These are phyloP conservation scores for Macrophomina pseudophaseolina DNA, from an alignment of 2,329 filamentous ascomycete species.

Conservation along the genomic window DNA sequence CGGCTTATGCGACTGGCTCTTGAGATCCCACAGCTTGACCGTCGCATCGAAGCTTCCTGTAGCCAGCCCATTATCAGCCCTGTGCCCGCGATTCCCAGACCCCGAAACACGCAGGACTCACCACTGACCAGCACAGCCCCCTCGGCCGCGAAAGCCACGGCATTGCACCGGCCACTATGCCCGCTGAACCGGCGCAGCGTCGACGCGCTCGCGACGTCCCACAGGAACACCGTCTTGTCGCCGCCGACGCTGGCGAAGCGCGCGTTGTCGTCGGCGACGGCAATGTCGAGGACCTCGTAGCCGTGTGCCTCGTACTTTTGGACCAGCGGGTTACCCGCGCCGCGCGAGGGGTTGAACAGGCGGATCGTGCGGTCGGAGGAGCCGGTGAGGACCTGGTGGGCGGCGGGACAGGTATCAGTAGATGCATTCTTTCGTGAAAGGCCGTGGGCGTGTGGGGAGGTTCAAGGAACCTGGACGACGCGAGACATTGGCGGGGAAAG, in stretches of 20 bases:
- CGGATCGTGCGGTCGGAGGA: conserved; percentile 83
- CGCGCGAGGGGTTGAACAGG: conserved; percentile 77
- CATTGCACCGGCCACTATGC: conserved; percentile 76
- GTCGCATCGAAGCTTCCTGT: conserved; percentile 73
- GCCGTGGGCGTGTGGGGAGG: too few relatives aligned
- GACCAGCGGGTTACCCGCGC: conserved; percentile 62
- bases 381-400: conserved; percentile 70
- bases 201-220: conserved; percentile 84
- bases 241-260: conserved; percentile 87
- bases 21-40: conserved; percentile 68
- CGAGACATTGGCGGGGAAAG: background rate
- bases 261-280: conserved; percentile 75
- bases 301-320: conserved; percentile 90
- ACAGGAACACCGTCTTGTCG: conserved; percentile 88
- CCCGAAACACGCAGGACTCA: conserved; percentile 24
- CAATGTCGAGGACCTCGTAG: conserved; percentile 85
- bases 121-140: conserved; percentile 74
- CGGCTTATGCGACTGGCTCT: conserved; percentile 57
- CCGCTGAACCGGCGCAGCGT: conserved; percentile 78
- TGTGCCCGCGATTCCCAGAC: background rate
- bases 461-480: too few relatives aligned
- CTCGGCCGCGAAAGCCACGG: conserved; percentile 76
- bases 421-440: too few relatives aligned
- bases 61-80: background rate
- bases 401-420: too few relatives aligned